Conservation (phyloP, 192 early-diverging fungal species). For the Rhizophagus clarus region DNA sequence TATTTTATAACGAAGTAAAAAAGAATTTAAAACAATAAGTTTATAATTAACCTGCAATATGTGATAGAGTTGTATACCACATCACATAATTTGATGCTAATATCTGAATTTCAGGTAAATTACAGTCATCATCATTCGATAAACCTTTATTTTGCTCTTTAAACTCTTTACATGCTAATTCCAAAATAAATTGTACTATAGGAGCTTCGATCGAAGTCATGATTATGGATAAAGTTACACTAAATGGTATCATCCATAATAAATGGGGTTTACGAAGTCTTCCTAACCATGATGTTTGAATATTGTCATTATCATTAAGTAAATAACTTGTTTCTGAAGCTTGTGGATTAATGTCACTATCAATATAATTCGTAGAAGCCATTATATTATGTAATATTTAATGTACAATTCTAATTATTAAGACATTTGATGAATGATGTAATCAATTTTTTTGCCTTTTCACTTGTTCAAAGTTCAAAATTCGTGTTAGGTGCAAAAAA, state of each 20-base stretch:
- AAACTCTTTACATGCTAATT: constrained; percentile 11
- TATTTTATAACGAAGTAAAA: background rate
- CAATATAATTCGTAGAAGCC: no score
- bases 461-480: no score
- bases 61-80: constrained; percentile 4
- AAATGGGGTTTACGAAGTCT: constrained; percentile 17
- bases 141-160: background rate
- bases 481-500: no score
- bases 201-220: constrained; percentile 6
- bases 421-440: no score
- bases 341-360: no score
- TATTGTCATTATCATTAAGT: no score
- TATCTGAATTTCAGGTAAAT: background rate
- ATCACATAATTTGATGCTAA: constrained; percentile 14
- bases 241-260: constrained; percentile 28
- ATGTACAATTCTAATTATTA: no score
- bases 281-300: background rate
- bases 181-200: constrained; percentile 7
- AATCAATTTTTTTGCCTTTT: no score
- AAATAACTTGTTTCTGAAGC: no score
- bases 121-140: constrained; percentile 1
- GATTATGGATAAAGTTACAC: constrained; percentile 1
- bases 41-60: constrained; percentile 1
- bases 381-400: no score
- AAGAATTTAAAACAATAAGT: no score